These are phyloP conservation scores for Crithidia brevicula DNA, from an alignment of 208 protist genomes.

Conservation along the genomic window DNA sequence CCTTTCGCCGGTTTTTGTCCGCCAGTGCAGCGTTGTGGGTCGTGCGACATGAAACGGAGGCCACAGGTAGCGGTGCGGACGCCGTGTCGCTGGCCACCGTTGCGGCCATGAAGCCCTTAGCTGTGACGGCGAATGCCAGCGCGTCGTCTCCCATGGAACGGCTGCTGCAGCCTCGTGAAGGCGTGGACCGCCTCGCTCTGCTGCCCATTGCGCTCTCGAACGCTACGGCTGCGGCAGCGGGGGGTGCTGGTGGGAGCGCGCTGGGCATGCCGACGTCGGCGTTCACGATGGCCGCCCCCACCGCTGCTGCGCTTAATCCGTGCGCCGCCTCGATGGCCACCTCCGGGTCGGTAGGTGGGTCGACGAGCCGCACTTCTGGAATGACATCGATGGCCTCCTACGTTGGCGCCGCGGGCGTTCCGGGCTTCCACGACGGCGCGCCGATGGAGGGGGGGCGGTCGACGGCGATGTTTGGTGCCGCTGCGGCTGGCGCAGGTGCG, in stretches of 20 bases:
- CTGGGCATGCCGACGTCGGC: neutral
- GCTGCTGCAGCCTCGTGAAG: slow-evolving; percentile 19
- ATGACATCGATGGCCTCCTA: no score
- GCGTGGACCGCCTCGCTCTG: slow-evolving; percentile 20
- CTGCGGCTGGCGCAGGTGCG: neutral
- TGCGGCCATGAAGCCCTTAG: neutral
- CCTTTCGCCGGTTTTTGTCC: slow-evolving; percentile 17
- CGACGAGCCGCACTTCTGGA: no score
- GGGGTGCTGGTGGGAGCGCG: neutral
- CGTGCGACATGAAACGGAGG: neutral
- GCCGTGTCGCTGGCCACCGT: neutral
- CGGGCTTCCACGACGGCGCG: no score
- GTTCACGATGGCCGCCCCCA: slow-evolving; percentile 2
- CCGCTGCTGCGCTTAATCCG: slow-evolving; percentile 4
- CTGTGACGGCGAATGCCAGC: neutral
- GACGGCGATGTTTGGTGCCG: neutral
- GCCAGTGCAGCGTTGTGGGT: slow-evolving; percentile 30
- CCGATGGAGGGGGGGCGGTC: neutral
- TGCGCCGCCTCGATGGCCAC: neutral
- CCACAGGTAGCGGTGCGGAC: neutral
- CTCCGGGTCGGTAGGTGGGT: neutral
- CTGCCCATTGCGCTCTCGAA: slow-evolving; percentile 16
- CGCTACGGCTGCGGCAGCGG: neutral
- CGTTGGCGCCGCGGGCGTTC: neutral
- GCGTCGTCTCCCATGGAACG: neutral